Conservation (phyloP, 495 filamentous ascomycete species). For the Melanomma pulvis-pyrius region DNA sequence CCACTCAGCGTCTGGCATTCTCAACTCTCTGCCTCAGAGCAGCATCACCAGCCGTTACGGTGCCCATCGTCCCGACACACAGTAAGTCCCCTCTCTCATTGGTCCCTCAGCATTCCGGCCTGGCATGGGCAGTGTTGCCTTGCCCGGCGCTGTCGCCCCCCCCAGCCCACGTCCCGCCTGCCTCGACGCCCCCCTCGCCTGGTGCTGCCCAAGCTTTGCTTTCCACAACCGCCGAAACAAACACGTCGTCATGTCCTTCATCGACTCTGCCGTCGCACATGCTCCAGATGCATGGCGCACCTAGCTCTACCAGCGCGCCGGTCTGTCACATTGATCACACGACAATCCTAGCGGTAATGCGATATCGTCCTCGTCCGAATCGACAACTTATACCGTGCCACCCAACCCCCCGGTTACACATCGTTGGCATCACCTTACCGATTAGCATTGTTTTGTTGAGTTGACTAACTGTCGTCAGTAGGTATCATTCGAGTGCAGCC, state of each 20-base stretch:
- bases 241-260: slow-evolving; percentile 43
- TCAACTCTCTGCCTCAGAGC: slow-evolving; percentile 23
- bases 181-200: slow-evolving; percentile 33
- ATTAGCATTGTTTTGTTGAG: slow-evolving; percentile 33
- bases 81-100: slow-evolving; percentile 42
- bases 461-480: slow-evolving; percentile 39
- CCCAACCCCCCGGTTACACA: slow-evolving; percentile 42
- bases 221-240: slow-evolving; percentile 38
- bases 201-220: slow-evolving; percentile 39
- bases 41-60: slow-evolving; percentile 38
- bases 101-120: slow-evolving; percentile 33
- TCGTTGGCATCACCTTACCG: slow-evolving; percentile 34
- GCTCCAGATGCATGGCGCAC: slow-evolving; percentile 37
- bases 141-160: slow-evolving; percentile 34
- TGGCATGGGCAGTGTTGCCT: slow-evolving; percentile 36
- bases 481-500: slow-evolving; percentile 37
- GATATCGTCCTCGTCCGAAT: slow-evolving; percentile 39
- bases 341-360: slow-evolving; percentile 38
- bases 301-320: slow-evolving; percentile 36
- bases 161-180: slow-evolving; percentile 32
- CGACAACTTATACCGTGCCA: slow-evolving; percentile 40
- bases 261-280: slow-evolving; percentile 37
- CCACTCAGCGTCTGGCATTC: slow-evolving; percentile 33
- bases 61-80: slow-evolving; percentile 37
- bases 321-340: slow-evolving; percentile 43